phyloP scores from a whole-genome alignment of 148 eudicot genomes.

The Persicaria tinctoria region DNA sequence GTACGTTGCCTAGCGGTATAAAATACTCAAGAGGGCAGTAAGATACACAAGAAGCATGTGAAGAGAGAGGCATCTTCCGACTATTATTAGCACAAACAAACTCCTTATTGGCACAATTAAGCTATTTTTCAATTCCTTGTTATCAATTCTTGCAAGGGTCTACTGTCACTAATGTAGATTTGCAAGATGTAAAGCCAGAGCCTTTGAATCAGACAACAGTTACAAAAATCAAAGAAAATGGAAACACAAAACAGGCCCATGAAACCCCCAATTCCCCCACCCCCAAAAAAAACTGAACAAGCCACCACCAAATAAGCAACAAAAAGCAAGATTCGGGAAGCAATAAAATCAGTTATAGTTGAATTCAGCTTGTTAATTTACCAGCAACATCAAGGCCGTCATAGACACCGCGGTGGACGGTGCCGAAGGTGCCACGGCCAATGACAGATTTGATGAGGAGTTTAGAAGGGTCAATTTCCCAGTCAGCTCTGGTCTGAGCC shows the following conservation, averaged over 20 bases:
- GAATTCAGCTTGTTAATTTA: slow-evolving; percentile 1
- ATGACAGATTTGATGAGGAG: slow-evolving; percentile 63
- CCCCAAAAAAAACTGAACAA: background rate
- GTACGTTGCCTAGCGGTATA: background rate
- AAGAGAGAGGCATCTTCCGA: background rate
- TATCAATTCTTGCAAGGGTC: too few relatives aligned
- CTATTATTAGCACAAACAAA: background rate
- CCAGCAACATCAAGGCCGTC: slow-evolving; percentile 87
- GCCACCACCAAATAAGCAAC: background rate
- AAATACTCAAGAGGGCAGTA: background rate
- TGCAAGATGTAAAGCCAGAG: background rate
- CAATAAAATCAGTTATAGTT: background rate
- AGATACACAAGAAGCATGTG: background rate
- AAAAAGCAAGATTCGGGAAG: background rate
- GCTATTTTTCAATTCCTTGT: too few relatives aligned
- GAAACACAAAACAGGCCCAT: background rate
- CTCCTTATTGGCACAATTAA: too few relatives aligned
- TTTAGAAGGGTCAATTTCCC: slow-evolving; percentile 88
- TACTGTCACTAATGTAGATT: too few relatives aligned
- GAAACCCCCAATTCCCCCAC: background rate
- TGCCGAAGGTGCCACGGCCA: slow-evolving; percentile 91
- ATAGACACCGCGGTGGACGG: slow-evolving; percentile 81
- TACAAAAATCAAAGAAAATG: background rate
- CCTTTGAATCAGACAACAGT: background rate
- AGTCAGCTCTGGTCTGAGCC: slow-evolving; percentile 29